Evolutionary conservation across 2,329 filamentous ascomycete genomes (phyloP), one percentile per base, ranked within the genome.

Genomic region (Nannizziopsis barbatae): DNA sequence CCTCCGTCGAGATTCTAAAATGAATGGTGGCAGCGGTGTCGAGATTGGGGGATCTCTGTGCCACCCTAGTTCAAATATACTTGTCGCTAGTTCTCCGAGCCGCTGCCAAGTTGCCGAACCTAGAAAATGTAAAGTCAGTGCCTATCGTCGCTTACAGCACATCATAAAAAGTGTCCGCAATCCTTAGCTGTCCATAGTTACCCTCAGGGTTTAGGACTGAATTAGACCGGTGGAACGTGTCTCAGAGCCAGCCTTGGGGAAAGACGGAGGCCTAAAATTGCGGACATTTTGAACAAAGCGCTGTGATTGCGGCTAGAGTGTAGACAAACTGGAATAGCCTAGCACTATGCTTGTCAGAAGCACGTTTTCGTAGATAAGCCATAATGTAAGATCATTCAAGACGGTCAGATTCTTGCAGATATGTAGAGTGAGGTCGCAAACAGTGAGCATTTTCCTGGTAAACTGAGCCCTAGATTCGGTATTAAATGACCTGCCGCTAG

Each of bases 361-460:
- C 33, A 43, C 12, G 33, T 43, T 43, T 43, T 43, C 41, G 17
- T 43, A 15, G 7, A 43, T 5, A 11, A 43, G 41, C 41, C 41
- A 43, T 15, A 43, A 6, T 8, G 41, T 43, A 32, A 43, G 41
- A 15, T 43, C 41, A 31, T 43, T 43, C 41, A 32, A 15, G 17
- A 20, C 27, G 2, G 41, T 31, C 20, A 43, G n/a, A n/a, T 6
- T 31, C 20, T 31, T 31, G 41, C 41, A 43, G 5, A 31, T 11
- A 11, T 43, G 41, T 9, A 32, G 15, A 27, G 22, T 7, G 22
- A 27, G 22, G 7, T 27, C 22, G 22, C 22, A 27, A 27, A 7
- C 22, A 27, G 22, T 7, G 22, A 27, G 22, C 22, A 27, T 27
- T 27, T 7, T 3, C 7, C 22, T 3, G 22, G 22, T 3, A 27